Evolutionary conservation across 768 basidiomycete species (phyloP), one percentile per base, ranked within the genome.

Genomic region (Leucocoprinus sp.): DNA sequence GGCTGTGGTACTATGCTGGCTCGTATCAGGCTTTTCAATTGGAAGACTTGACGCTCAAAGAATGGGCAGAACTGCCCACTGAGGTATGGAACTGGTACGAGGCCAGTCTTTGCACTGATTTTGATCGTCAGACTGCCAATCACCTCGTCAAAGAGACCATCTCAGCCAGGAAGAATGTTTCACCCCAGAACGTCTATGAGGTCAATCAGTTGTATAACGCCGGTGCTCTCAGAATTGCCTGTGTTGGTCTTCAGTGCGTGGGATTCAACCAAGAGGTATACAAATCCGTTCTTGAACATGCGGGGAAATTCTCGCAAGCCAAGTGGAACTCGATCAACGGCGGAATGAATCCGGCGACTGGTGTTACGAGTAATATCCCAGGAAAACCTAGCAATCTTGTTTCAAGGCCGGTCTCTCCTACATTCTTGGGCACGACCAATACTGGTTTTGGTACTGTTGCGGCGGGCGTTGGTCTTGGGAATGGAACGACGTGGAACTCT

Each of bases 1-100:
- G 81, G 6, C 75, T 76, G 49, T 89, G 84, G 83, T 89, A 88
- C 58, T 89, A 89, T 50, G 85, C 86, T 9, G 86, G 86, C n/a
- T 70, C 76, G 3, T 89, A 89, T 62, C 76, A 71, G 43, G 74
- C 74, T 1, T 78, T 89, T 57, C 64, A 69, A 42, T 69, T 89
- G 39, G 78, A 78, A 21, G 76, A 84, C 46, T 64, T 89, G 11
- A 76, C 77, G 0, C 62, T 68, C 6, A 76, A 76, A 44, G 86
- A 89, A 58, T 89, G 83, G 79, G 74, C 72, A 22, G 71, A 72
- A 34, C 69, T 89, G 24, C 74, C 80, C 23, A 58, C 60, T 23
- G 84, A 87, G 72, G 85, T 82, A 50, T 26, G 61, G 54, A 26
- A 44, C 9, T 22, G 19, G n/a, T 38, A 36, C 15, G 49, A 26